Conservation (phyloP, 2,329 filamentous ascomycete genomes). For the Fusarium buxicola region DNA sequence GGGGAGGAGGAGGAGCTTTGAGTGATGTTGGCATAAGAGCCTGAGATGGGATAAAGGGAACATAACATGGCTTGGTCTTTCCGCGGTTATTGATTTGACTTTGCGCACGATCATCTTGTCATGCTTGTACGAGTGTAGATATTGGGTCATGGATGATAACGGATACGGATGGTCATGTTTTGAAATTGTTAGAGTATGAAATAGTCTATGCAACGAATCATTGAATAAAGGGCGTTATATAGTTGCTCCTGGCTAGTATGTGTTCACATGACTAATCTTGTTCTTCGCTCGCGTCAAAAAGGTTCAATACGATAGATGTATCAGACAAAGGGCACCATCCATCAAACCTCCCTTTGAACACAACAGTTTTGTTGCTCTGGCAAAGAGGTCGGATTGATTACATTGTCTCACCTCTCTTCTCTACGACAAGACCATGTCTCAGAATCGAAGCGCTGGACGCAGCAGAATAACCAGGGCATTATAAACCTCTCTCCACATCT, state of each 20-base stretch:
- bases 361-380: conserved; percentile 2
- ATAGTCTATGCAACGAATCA: conserved; percentile 23
- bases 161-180: conserved; percentile 28
- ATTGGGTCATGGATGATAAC: conserved; percentile 30
- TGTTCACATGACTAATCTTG: background rate
- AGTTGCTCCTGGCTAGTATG: background rate
- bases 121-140: conserved; percentile 31
- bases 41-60: conserved; percentile 3
- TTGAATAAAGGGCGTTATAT: conserved; percentile 1
- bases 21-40: background rate
- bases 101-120: conserved; percentile 5
- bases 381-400: background rate
- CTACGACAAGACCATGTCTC: conserved; percentile 9
- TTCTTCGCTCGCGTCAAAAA: no score
- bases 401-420: conserved; percentile 1
- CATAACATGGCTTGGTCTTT: background rate
- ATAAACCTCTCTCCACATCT: background rate
- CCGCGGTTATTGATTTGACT: background rate
- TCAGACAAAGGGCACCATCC: no score
- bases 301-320: no score
- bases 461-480: background rate
- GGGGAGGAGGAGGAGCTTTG: conserved; percentile 45
- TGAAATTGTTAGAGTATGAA: conserved; percentile 26
- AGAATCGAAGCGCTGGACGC: background rate
- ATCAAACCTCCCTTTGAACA: background rate